Evolutionary conservation across 2,329 filamentous ascomycete species (phyloP).

Genomic region (Colletotrichum kahawae): DNA sequence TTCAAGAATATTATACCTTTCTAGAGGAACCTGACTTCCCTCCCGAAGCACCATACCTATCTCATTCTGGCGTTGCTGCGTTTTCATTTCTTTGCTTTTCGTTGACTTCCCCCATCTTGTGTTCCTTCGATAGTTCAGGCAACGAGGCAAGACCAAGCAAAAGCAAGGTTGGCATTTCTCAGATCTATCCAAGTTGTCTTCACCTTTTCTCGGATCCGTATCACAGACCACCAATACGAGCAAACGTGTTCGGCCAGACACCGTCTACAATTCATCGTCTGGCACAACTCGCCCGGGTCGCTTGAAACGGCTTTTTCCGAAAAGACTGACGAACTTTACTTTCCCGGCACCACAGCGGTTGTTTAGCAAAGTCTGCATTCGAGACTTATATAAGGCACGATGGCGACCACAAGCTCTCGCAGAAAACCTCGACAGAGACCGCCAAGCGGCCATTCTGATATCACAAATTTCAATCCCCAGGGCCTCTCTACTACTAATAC

Average conservation of each 20-base stretch:
- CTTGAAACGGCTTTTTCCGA: background rate
- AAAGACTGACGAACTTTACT: background rate
- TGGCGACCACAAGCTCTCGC: background rate
- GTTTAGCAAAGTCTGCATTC: background rate
- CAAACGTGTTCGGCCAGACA: background rate
- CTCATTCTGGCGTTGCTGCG: background rate
- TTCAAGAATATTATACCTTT: background rate
- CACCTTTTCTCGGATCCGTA: background rate
- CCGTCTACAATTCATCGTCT: background rate
- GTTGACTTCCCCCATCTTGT: background rate
- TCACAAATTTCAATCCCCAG: background rate
- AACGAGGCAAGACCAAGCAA: background rate
- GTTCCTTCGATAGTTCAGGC: background rate
- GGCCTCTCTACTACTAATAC: too few relatives aligned
- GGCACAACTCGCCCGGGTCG: background rate
- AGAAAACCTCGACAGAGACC: conserved; percentile 7
- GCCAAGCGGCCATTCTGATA: background rate
- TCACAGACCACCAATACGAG: background rate
- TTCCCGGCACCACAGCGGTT: background rate
- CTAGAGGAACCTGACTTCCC: background rate
- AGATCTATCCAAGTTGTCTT: background rate
- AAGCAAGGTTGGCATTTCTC: background rate
- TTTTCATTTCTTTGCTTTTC: background rate
- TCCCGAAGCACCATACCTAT: background rate
- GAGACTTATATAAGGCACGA: background rate